Conservation (phyloP, 1,284 basidiomycete species). For the Xerocomus nothofagi region DNA sequence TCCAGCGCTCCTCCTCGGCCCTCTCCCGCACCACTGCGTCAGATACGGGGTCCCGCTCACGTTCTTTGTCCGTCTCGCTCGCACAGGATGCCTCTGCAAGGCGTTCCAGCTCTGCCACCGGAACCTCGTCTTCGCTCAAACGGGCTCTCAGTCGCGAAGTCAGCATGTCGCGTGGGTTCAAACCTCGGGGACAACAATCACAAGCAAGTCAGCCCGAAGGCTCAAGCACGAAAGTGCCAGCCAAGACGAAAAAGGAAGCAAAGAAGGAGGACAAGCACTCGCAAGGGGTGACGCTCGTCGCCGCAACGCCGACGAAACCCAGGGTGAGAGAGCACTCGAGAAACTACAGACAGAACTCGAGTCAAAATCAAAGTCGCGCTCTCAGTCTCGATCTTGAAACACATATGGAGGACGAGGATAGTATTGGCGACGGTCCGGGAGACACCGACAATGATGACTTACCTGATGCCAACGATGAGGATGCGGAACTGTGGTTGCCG, state of each 20-base stretch:
- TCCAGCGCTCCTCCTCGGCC: conserved; percentile 23
- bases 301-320: conserved; percentile 57
- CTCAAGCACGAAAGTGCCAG: conserved; percentile 3
- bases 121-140: conserved; percentile 43
- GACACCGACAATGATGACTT: conserved; percentile 9
- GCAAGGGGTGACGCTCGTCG: conserved; percentile 52
- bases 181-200: conserved; percentile 29
- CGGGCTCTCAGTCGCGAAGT: conserved; percentile 60
- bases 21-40: conserved; percentile 13
- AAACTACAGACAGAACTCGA: not conserved
- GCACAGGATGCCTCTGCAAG: conserved; percentile 50
- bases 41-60: conserved; percentile 48
- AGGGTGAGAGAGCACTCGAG: conserved; percentile 16
- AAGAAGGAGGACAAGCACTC: conserved; percentile 9
- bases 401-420: not conserved
- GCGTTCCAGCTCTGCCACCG: conserved; percentile 37
- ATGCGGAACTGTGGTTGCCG: conserved; percentile 33
- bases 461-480: conserved; percentile 9
- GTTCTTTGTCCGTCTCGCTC: conserved; percentile 65
- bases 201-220: conserved; percentile 12
- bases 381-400: conserved; percentile 3
- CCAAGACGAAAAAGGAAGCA: conserved; percentile 7
- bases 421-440: not conserved
- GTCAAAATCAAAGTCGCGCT: conserved; percentile 6
- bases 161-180: conserved; percentile 72